A percentile compares a stretch with the other conserved stretches of the same genome.
phyloP scores from a whole-genome alignment of 441 rosid genomes.

The Arabidopsis hybrid region DNA sequence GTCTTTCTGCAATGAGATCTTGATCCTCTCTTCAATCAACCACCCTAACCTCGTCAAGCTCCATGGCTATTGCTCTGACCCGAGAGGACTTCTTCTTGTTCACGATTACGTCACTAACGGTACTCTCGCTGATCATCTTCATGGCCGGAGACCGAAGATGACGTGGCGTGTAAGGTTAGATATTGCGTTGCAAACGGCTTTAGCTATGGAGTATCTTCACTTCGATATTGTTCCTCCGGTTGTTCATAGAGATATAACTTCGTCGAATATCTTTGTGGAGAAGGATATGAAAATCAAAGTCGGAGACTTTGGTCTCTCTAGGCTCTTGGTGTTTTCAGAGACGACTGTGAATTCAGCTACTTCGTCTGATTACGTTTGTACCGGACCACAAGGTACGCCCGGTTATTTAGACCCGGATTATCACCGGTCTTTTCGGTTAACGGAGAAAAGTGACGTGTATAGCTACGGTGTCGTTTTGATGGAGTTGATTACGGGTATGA shows the following conservation, averaged over 20 bases:
- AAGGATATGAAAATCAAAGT: constrained; percentile 83
- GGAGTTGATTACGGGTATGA: constrained; percentile 83
- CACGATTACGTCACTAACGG: constrained; percentile 89
- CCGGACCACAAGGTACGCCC: constrained; percentile 96
- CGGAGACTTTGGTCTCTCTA: constrained; percentile 85
- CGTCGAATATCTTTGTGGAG: constrained; percentile 85
- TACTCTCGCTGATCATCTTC: constrained; percentile 89
- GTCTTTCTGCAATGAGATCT: constrained; percentile 87
- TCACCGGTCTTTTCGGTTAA: constrained; percentile 83
- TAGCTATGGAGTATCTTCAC: constrained; percentile 80
- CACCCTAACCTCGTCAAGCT: constrained; percentile 88
- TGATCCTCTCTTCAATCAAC: constrained; percentile 78
- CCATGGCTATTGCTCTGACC: constrained; percentile 95
- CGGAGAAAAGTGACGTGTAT: constrained; percentile 91
- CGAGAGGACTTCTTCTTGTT: constrained; percentile 82
- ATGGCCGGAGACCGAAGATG: constrained; percentile 53
- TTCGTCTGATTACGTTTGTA: constrained; percentile 71
- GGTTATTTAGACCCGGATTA: constrained; percentile 94
- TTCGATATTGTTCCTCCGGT: constrained; percentile 68
- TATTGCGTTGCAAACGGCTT: constrained; percentile 74
- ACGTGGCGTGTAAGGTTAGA: constrained; percentile 79
- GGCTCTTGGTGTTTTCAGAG: constrained; percentile 64
- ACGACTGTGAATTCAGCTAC: constrained; percentile 53
- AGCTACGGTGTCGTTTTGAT: constrained; percentile 84
- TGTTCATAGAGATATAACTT: constrained; percentile 85